Conservation (phyloP, 768 basidiomycete species). For the Leccinum sublutescens region DNA sequence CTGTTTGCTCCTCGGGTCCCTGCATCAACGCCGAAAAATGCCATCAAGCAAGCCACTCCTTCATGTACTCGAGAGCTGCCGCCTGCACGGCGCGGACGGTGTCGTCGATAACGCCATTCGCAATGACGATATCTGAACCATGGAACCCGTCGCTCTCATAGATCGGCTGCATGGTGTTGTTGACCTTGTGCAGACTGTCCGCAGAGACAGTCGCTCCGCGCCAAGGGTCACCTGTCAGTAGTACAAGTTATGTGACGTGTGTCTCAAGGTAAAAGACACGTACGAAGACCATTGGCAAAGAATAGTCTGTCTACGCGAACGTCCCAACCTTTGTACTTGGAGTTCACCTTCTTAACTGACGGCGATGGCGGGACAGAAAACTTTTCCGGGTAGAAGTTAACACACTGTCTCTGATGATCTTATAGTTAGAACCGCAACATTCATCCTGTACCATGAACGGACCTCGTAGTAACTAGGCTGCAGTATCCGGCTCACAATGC, state of each 20-base stretch:
- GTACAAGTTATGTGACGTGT: neutral
- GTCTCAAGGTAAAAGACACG: conserved; percentile 17
- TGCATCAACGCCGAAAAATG: neutral
- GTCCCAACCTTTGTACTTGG: conserved; percentile 61
- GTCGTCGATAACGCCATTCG: conserved; percentile 45
- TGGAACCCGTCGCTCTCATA: conserved; percentile 64
- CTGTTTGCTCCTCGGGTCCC: neutral
- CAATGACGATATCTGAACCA: conserved; percentile 53
- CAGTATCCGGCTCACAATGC: conserved; percentile 35
- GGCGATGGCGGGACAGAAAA: conserved; percentile 50
- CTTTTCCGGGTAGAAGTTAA: conserved; percentile 59
- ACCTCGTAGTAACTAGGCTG: conserved; percentile 32
- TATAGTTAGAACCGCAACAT: neutral
- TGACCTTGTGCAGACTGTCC: conserved; percentile 42
- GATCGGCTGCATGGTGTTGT: conserved; percentile 56
- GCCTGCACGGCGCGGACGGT: conserved; percentile 55
- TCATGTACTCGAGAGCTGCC: conserved; percentile 51
- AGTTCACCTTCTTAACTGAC: conserved; percentile 44
- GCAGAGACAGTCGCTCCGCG: conserved; percentile 67
- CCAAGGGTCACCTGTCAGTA: conserved; percentile 69
- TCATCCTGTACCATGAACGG: neutral
- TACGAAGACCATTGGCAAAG: conserved; percentile 70
- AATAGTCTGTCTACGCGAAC: conserved; percentile 56
- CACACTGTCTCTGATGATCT: conserved; percentile 60
- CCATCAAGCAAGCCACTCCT: conserved; percentile 45